These are phyloP conservation scores for Mycena rosella DNA, from an alignment of 768 basidiomycete species.

Conservation along the genomic window DNA sequence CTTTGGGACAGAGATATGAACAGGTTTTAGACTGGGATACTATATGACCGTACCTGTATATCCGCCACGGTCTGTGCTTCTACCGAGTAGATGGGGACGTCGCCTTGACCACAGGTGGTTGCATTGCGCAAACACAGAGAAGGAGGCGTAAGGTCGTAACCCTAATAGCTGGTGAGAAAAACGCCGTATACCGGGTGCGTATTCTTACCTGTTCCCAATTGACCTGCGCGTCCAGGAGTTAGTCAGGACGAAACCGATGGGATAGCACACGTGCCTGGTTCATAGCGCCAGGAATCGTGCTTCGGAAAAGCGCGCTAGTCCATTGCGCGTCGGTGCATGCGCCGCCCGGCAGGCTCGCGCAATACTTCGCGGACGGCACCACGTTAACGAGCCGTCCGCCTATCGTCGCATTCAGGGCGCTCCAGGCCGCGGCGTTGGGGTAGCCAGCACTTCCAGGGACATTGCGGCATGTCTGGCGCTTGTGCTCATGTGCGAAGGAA, in stretches of 20 bases:
- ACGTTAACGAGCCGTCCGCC: slow-evolving; percentile 6
- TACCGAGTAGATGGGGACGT: slow-evolving; percentile 47
- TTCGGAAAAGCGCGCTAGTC: slow-evolving; percentile 25
- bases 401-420: slow-evolving; percentile 6
- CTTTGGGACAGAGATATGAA: slow-evolving; percentile 26
- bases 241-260: not conserved
- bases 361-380: slow-evolving; percentile 20
- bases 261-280: not conserved
- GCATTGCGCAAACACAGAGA: slow-evolving; percentile 42
- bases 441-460: slow-evolving; percentile 12
- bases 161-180: slow-evolving; percentile 27
- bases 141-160: slow-evolving; percentile 42
- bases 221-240: not conserved
- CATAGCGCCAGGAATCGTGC: slow-evolving; percentile 25
- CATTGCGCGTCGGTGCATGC: slow-evolving; percentile 32
- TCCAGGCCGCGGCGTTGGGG: slow-evolving; percentile 4
- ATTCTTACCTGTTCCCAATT: slow-evolving; percentile 11
- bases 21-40: not conserved
- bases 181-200: too few relatives aligned
- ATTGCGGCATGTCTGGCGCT: not conserved
- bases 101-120: slow-evolving; percentile 47
- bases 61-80: slow-evolving; percentile 46
- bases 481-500: not conserved
- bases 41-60: slow-evolving; percentile 41
- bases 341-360: too few relatives aligned